phyloP scores from a whole-genome alignment of 768 basidiomycete genomes.

The Aureoboletus auriporus region DNA sequence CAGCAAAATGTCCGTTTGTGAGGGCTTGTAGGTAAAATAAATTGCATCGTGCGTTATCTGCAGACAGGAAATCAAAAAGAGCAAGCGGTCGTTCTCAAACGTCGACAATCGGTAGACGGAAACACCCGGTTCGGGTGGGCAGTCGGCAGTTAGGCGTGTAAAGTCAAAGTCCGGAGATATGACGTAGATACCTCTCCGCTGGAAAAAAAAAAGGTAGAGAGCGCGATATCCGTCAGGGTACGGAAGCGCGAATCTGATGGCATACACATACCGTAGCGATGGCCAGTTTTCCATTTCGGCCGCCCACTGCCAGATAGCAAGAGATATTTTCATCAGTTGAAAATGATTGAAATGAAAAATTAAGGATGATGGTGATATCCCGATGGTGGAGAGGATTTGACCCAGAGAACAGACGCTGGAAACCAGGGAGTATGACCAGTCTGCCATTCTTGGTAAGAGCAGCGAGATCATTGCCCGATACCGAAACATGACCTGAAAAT shows the following conservation, averaged over 20 bases:
- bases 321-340: slow-evolving; percentile 24
- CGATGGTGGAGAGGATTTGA: slow-evolving; percentile 37
- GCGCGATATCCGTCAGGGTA: background rate
- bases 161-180: slow-evolving; percentile 23
- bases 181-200: slow-evolving; percentile 23
- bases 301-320: slow-evolving; percentile 47
- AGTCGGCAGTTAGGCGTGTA: slow-evolving; percentile 21
- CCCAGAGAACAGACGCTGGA: slow-evolving; percentile 22
- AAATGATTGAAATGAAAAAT: slow-evolving; percentile 24
- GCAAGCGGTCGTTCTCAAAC: slow-evolving; percentile 13
- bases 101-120: slow-evolving; percentile 16
- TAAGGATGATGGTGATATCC: slow-evolving; percentile 26
- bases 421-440: slow-evolving; percentile 26
- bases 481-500: slow-evolving; percentile 40
- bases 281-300: slow-evolving; percentile 36
- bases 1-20: background rate
- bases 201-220: background rate
- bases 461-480: slow-evolving; percentile 39
- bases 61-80: slow-evolving; percentile 43
- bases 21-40: slow-evolving; percentile 38
- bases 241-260: background rate
- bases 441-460: slow-evolving; percentile 26
- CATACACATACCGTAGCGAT: slow-evolving; percentile 41
- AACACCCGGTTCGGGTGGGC: slow-evolving; percentile 31
- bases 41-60: slow-evolving; percentile 53